Conservation (phyloP, 2,329 filamentous ascomycete genomes). For the Ceratocystis diversiconidia region DNA sequence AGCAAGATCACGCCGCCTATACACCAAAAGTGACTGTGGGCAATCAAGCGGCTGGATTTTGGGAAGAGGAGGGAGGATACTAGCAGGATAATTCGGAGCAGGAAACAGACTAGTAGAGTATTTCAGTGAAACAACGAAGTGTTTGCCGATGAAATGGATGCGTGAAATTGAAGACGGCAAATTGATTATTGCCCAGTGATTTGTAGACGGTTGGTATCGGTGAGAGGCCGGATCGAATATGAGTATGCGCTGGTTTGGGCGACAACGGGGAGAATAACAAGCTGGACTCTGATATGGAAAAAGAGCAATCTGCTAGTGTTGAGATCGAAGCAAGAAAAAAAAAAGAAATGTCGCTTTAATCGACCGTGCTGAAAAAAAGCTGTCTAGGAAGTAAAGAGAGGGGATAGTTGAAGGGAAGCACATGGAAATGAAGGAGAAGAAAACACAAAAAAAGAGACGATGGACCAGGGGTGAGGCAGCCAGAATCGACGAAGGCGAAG, state of each 20-base stretch:
- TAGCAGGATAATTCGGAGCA: neutral
- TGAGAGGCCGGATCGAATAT: neutral
- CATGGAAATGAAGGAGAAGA: neutral
- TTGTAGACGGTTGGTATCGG: neutral
- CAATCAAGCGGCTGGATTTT: slow-evolving; percentile 1
- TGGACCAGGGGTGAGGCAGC: neutral
- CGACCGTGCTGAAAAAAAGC: slow-evolving; percentile 1
- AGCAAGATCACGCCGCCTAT: slow-evolving; percentile 6
- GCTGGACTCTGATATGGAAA: neutral
- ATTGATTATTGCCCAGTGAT: neutral
- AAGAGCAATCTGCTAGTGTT: neutral
- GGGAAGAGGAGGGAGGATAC: neutral
- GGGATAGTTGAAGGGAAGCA: slow-evolving; percentile 3
- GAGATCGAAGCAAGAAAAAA: neutral
- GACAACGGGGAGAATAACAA: neutral
- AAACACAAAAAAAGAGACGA: slow-evolving; percentile 4
- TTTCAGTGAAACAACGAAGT: neutral
- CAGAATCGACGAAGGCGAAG: neutral
- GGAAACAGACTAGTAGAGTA: neutral
- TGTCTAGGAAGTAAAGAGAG: slow-evolving; percentile 4
- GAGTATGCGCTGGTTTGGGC: neutral
- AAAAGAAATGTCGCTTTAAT: neutral
- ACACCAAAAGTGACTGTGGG: slow-evolving; percentile 9
- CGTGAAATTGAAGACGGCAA: neutral
- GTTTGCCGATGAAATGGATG: slow-evolving; percentile 3